Evolutionary conservation across 768 basidiomycete species (phyloP).

Genomic region (Polyporus arcularius): DNA sequence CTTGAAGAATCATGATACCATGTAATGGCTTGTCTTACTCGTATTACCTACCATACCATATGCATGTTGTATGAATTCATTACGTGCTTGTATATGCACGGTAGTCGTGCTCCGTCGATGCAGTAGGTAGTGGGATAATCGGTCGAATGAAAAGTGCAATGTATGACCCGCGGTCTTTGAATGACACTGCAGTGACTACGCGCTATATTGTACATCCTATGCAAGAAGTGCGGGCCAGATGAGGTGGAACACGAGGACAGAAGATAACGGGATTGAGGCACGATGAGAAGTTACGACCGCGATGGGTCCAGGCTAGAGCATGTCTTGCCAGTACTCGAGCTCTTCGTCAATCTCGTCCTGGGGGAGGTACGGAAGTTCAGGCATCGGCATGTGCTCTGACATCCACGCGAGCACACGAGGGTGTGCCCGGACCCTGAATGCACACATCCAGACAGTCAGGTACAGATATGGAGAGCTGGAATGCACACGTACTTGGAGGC

Average conservation of each 20-base stretch:
- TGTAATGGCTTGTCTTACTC: slow-evolving; percentile 4
- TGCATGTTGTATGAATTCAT: slow-evolving; percentile 4
- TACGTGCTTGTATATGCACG: not conserved
- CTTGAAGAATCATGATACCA: slow-evolving; percentile 4
- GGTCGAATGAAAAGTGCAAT: too few relatives aligned
- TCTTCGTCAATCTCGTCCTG: not conserved
- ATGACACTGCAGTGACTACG: not conserved
- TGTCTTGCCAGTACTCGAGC: not conserved
- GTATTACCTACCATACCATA: not conserved
- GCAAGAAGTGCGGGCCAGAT: not conserved
- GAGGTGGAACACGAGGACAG: not conserved
- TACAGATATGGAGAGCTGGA: not conserved
- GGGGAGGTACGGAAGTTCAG: slow-evolving; percentile 35
- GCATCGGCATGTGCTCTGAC: slow-evolving; percentile 30
- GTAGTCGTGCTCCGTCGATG: not conserved
- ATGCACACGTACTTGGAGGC: slow-evolving; percentile 48
- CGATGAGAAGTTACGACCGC: not conserved
- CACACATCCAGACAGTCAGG: not conserved
- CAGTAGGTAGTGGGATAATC: too few relatives aligned
- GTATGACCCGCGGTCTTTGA: too few relatives aligned
- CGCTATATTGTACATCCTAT: not conserved
- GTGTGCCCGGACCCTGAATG: slow-evolving; percentile 60
- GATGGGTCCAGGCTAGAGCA: not conserved
- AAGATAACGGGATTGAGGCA: too few relatives aligned
- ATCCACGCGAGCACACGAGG: slow-evolving; percentile 65